A percentile compares a stretch with the other conserved stretches of the same genome.
Evolutionary conservation across 2,329 filamentous ascomycete genomes (phyloP).

Genomic region (Cryoendolithus antarcticus): DNA sequence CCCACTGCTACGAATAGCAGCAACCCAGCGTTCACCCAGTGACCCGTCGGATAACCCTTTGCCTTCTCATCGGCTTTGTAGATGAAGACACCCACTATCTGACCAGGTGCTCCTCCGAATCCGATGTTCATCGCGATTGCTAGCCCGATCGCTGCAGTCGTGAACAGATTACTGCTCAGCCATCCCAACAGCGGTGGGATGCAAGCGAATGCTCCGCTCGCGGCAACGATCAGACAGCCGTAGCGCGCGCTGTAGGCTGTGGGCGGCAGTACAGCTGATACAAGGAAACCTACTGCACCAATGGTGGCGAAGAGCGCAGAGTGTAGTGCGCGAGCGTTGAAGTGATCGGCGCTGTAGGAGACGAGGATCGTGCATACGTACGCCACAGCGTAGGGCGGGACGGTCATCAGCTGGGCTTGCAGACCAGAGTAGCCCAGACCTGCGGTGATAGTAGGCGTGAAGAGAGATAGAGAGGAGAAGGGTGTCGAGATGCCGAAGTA

Average conservation of each 20-base stretch:
- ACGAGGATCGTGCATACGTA: conserved; percentile 36
- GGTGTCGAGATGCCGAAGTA: conserved; percentile 36
- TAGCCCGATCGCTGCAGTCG: conserved; percentile 52
- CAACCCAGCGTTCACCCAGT: conserved; percentile 53
- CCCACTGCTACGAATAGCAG: conserved; percentile 47
- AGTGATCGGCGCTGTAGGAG: conserved; percentile 49
- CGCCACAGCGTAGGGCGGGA: conserved; percentile 20
- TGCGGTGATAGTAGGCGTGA: conserved; percentile 39
- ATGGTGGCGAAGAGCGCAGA: conserved; percentile 38
- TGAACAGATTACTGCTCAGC: conserved; percentile 55
- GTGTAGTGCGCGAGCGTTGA: conserved; percentile 45
- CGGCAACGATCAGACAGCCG: conserved; percentile 55
- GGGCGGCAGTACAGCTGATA: conserved; percentile 50
- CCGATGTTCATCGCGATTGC: conserved; percentile 61
- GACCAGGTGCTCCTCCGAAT: conserved; percentile 51
- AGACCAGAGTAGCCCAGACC: conserved; percentile 50
- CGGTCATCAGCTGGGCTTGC: conserved; percentile 25
- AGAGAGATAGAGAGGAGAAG: conserved; percentile 16
- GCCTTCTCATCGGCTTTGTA: conserved; percentile 53
- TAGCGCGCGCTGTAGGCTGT: conserved; percentile 51
- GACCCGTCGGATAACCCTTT: conserved; percentile 55
- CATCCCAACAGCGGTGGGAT: conserved; percentile 61
- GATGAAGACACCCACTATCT: conserved; percentile 64
- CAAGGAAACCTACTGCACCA: conserved; percentile 47
- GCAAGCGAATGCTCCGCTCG: conserved; percentile 54